Conservation (phyloP, 345 rosid genomes). For the Boechera divaricarpa region DNA sequence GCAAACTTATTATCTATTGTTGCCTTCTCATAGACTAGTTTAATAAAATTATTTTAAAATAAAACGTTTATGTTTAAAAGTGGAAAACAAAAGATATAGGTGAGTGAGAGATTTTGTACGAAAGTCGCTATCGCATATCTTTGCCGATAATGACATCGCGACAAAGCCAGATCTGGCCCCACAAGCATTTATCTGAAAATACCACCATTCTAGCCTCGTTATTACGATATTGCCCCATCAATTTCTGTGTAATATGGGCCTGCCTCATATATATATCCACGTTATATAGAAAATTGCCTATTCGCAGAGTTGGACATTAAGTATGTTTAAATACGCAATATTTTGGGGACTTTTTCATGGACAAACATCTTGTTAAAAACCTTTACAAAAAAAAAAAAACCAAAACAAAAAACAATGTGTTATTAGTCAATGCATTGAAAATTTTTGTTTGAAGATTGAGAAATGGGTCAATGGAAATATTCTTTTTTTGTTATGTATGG, state of each 20-base stretch:
- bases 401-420: background rate
- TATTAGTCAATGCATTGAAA: conserved; percentile 29
- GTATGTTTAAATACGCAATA: background rate
- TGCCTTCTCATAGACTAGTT: background rate
- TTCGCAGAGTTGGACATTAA: background rate
- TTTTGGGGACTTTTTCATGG: background rate
- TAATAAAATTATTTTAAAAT: background rate
- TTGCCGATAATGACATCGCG: conserved; percentile 57
- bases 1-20: no score
- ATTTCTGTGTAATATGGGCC: background rate
- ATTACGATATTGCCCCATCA: conserved; percentile 14
- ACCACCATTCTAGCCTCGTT: conserved; percentile 22
- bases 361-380: conserved; percentile 3
- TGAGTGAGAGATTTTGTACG: background rate
- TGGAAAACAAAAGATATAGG: background rate
- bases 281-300: background rate
- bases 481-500: background rate
- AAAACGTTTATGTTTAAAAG: background rate
- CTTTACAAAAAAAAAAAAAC: background rate
- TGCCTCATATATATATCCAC: background rate
- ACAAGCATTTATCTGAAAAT: conserved; percentile 36
- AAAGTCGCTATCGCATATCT: conserved; percentile 68
- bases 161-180: conserved; percentile 64
- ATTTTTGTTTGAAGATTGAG: background rate
- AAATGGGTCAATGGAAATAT: background rate